Percentiles rank a stretch among this genome's conserved stretches.
These are phyloP conservation scores for Amaranthus palmeri DNA, from an alignment of 148 eudicot genomes.

Conservation along the genomic window DNA sequence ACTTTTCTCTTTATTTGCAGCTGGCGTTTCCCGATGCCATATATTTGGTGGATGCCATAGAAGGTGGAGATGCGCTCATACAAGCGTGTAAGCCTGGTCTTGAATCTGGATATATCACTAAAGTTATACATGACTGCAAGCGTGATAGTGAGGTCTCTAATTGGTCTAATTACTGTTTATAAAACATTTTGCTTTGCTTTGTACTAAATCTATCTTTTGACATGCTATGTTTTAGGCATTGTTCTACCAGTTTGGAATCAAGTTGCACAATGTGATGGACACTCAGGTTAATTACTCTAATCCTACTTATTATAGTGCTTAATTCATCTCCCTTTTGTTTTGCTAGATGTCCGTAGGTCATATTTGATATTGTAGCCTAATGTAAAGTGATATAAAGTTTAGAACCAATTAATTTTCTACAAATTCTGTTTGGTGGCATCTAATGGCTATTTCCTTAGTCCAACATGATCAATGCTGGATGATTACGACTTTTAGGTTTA, in stretches of 20 bases:
- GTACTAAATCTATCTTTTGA: conserved; percentile 3
- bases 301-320: neutral
- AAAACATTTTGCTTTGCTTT: neutral
- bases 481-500: neutral
- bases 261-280: conserved; percentile 84
- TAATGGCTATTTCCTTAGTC: neutral
- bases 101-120: conserved; percentile 79
- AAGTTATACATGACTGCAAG: conserved; percentile 99
- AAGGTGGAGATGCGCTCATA: conserved; percentile 70
- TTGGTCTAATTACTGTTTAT: conserved; percentile 7
- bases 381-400: neutral
- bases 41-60: conserved; percentile 82
- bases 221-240: conserved; percentile 52
- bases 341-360: neutral
- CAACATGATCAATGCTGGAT: neutral
- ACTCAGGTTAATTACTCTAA: conserved; percentile 57
- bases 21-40: conserved; percentile 92
- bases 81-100: conserved; percentile 97
- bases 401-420: neutral
- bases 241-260: conserved; percentile 87
- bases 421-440: neutral
- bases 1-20: conserved; percentile 38
- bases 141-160: conserved; percentile 90
- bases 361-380: neutral
- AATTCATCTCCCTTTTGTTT: neutral